phyloP scores from a whole-genome alignment of 2,329 filamentous ascomycete species.

The Hymenoscyphus occultus region DNA sequence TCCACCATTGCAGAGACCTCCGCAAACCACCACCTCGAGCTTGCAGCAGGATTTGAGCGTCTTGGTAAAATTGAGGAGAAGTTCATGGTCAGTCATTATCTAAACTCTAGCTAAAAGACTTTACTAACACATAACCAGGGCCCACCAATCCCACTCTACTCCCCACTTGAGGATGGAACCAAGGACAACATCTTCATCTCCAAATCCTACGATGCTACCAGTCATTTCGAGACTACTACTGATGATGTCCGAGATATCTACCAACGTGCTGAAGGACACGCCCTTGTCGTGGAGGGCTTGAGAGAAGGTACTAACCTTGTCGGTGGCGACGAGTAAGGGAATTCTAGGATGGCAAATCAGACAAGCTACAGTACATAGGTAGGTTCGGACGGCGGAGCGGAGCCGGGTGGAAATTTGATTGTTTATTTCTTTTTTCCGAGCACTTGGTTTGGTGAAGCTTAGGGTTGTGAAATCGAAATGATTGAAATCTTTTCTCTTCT shows the following conservation, averaged over 20 bases:
- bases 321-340: slow-evolving; percentile 59
- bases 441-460: background rate
- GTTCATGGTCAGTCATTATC: slow-evolving; percentile 69
- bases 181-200: slow-evolving; percentile 95
- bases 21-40: slow-evolving; percentile 93
- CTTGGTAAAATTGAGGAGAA: slow-evolving; percentile 94
- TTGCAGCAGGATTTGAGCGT: slow-evolving; percentile 86
- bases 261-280: slow-evolving; percentile 67
- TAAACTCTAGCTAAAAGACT: background rate
- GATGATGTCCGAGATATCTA: slow-evolving; percentile 97
- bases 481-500: background rate
- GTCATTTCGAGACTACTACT: slow-evolving; percentile 89
- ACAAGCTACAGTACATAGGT: slow-evolving; percentile 11
- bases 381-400: background rate
- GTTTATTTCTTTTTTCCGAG: background rate
- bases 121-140: slow-evolving; percentile 46
- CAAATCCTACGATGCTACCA: slow-evolving; percentile 97
- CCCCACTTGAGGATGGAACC: slow-evolving; percentile 77
- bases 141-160: slow-evolving; percentile 87
- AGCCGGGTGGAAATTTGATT: background rate
- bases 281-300: slow-evolving; percentile 64
- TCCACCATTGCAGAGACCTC: slow-evolving; percentile 92
- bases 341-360: background rate
- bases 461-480: background rate
- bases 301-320: slow-evolving; percentile 66